Percentiles rank a stretch among this genome's conserved stretches.
phyloP scores from a whole-genome alignment of 2,329 filamentous ascomycete genomes.

The Cercospora sp. region DNA sequence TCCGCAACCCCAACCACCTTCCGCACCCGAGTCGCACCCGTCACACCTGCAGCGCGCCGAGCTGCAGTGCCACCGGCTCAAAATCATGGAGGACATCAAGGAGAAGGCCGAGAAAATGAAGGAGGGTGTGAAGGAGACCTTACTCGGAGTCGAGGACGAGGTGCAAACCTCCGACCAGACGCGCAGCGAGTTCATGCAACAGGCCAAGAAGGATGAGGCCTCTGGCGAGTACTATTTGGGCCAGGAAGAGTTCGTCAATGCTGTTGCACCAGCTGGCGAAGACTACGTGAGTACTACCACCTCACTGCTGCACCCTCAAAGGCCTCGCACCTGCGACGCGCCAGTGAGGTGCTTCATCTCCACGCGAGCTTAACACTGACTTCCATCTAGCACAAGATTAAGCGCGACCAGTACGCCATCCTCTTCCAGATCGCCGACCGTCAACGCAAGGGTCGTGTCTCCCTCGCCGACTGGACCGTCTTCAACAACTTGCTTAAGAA shows the following conservation, averaged over 20 bases:
- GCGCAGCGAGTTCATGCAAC: constrained; percentile 62
- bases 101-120: constrained; percentile 12
- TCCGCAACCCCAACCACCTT: neutral
- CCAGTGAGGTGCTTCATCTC: neutral
- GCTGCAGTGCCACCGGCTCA: constrained; percentile 36
- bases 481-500: constrained; percentile 94
- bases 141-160: constrained; percentile 6
- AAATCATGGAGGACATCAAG: constrained; percentile 40
- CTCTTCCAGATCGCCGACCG: constrained; percentile 91
- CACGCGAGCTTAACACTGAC: constrained; percentile 18
- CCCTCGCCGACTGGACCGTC: constrained; percentile 80
- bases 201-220: constrained; percentile 73
- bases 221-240: constrained; percentile 78
- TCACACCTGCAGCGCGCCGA: constrained; percentile 18
- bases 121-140: constrained; percentile 9
- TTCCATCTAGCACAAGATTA: constrained; percentile 82
- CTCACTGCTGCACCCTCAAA: neutral
- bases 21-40: constrained; percentile 6
- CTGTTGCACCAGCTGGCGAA: neutral
- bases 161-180: neutral
- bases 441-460: constrained; percentile 69
- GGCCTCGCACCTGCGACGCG: neutral
- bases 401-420: constrained; percentile 90
- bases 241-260: constrained; percentile 84
- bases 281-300: constrained; percentile 68